Conservation (phyloP, 164 flowering plant genomes). For the Buxus sempervirens region DNA sequence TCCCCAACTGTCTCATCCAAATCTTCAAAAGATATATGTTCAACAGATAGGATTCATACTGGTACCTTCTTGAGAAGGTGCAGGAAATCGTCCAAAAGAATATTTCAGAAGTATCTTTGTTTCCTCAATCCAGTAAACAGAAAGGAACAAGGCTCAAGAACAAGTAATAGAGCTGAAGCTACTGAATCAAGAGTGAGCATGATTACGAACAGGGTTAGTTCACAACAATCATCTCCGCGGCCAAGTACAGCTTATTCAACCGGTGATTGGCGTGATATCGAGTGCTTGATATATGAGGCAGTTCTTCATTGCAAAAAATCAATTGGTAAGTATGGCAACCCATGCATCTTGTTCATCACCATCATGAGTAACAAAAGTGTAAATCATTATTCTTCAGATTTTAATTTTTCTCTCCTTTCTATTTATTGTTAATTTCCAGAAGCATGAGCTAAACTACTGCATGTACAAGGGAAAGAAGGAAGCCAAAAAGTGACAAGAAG, state of each 20-base stretch:
- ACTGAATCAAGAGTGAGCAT: constrained; percentile 11
- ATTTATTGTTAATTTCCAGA: constrained; percentile 15
- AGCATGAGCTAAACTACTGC: constrained; percentile 12
- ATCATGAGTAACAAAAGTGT: not conserved
- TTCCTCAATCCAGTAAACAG: constrained; percentile 20
- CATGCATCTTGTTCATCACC: not conserved
- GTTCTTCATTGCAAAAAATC: constrained; percentile 76
- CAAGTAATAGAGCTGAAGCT: constrained; percentile 17
- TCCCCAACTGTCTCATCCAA: constrained; percentile 10
- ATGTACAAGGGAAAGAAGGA: not conserved
- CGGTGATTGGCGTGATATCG: constrained; percentile 29
- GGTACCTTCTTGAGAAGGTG: constrained; percentile 19
- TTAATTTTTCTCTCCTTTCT: not conserved
- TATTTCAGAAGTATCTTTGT: constrained; percentile 29
- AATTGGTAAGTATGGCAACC: constrained; percentile 24
- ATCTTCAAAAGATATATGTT: constrained; percentile 9
- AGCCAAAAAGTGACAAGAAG: not conserved
- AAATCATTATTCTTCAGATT: not conserved
- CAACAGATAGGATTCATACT: not conserved
- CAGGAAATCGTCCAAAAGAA: constrained; percentile 21
- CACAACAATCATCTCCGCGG: constrained; percentile 17
- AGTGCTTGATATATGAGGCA: constrained; percentile 56
- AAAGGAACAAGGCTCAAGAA: constrained; percentile 6
- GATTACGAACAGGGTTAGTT: constrained; percentile 10
- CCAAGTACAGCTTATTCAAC: constrained; percentile 10